Conservation (phyloP, 768 basidiomycete species). For the Pholiota molesta region DNA sequence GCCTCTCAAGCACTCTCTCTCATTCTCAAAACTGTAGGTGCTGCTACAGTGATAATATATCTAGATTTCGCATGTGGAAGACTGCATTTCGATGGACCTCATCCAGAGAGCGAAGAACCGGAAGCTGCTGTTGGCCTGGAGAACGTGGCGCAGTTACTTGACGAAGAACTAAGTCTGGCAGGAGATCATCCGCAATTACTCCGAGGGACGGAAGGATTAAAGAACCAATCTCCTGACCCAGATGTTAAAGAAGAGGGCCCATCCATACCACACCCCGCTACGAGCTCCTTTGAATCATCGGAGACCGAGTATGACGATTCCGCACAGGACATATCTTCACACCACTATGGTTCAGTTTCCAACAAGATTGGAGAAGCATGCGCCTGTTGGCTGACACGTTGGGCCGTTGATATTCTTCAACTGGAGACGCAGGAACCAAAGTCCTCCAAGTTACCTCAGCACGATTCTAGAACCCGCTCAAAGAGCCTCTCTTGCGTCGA, state of each 20-base stretch:
- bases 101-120: constrained; percentile 42
- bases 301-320: constrained; percentile 22
- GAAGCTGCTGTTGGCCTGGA: constrained; percentile 75
- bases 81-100: constrained; percentile 45
- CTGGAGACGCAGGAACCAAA: constrained; percentile 44
- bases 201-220: constrained; percentile 18
- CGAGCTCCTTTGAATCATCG: constrained; percentile 18
- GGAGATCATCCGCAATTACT: neutral
- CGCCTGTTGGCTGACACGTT: constrained; percentile 84
- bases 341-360: constrained; percentile 85
- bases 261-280: constrained; percentile 1
- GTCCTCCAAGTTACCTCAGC: neutral
- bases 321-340: constrained; percentile 38
- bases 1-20: constrained; percentile 74
- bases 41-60: constrained; percentile 75
- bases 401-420: constrained; percentile 80
- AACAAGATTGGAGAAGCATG: constrained; percentile 93
- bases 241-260: constrained; percentile 9
- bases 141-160: constrained; percentile 54
- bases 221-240: constrained; percentile 14
- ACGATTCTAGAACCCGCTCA: constrained; percentile 11
- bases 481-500: constrained; percentile 22
- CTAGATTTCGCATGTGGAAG: constrained; percentile 82
- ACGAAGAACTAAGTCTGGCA: constrained; percentile 31
- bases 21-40: constrained; percentile 76